Conservation (phyloP, 345 rosid species). For the Eucalyptus sideroxylon region DNA sequence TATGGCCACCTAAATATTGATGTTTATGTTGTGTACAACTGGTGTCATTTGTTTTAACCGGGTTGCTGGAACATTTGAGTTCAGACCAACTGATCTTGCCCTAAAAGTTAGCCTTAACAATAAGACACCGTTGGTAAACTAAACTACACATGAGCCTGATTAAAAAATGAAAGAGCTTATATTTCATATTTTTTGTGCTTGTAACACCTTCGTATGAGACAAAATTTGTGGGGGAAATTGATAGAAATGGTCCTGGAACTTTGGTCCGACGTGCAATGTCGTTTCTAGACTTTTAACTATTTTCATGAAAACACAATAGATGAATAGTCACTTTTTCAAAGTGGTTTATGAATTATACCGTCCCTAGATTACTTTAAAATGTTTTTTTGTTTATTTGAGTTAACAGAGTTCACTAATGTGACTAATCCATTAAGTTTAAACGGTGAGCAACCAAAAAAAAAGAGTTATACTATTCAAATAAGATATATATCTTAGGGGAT, state of each 20-base stretch:
- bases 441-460: neutral
- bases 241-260: accelerated
- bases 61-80: neutral
- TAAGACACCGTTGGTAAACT: neutral
- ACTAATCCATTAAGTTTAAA: neutral
- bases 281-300: neutral
- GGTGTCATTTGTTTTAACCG: neutral
- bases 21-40: neutral
- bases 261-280: accelerated
- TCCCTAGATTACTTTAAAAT: neutral
- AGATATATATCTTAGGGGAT: neutral
- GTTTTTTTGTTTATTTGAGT: neutral
- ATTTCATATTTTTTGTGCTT: neutral
- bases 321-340: no score
- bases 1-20: neutral
- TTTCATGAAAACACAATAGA: no score
- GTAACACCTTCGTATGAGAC: neutral
- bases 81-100: neutral
- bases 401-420: neutral
- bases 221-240: neutral
- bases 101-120: neutral
- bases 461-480: neutral
- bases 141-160: neutral
- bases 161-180: neutral
- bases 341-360: neutral